A percentile compares a stretch with the other conserved stretches of the same genome.
phyloP scores from a whole-genome alignment of 306 rosid genomes.

The Acmispon strigosus region DNA sequence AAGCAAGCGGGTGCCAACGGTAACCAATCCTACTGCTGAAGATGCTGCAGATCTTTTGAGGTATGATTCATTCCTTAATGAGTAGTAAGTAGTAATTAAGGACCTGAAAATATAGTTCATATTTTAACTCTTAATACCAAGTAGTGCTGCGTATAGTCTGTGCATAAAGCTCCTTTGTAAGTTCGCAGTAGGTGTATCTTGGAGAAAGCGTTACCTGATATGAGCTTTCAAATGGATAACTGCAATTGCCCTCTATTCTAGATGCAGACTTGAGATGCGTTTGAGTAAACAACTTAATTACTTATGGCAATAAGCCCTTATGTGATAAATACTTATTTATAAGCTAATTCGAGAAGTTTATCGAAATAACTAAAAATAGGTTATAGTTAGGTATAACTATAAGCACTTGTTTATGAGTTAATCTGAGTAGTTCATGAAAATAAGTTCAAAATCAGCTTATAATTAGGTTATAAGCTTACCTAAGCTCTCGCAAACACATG shows the following conservation, averaged over 20 bases:
- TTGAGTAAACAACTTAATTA: too few relatives aligned
- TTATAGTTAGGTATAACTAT: too few relatives aligned
- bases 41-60: conserved; percentile 93
- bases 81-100: background rate
- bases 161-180: background rate
- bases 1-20: conserved; percentile 58
- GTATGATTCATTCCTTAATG: conserved; percentile 25
- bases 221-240: background rate
- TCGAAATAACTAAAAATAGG: too few relatives aligned
- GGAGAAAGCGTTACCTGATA: background rate
- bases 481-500: too few relatives aligned
- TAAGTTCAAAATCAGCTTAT: too few relatives aligned
- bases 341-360: too few relatives aligned
- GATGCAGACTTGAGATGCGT: background rate
- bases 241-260: background rate
- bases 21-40: conserved; percentile 88
- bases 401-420: too few relatives aligned
- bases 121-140: background rate
- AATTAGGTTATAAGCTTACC: too few relatives aligned
- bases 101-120: background rate
- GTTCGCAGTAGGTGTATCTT: background rate
- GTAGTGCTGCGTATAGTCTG: conserved; percentile 1
- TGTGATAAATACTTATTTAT: too few relatives aligned
- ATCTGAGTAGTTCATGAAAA: too few relatives aligned
- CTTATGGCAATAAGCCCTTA: too few relatives aligned